Conservation (phyloP, 1,139 yeast species). For the Magnusiomyces tetraspermus region DNA sequence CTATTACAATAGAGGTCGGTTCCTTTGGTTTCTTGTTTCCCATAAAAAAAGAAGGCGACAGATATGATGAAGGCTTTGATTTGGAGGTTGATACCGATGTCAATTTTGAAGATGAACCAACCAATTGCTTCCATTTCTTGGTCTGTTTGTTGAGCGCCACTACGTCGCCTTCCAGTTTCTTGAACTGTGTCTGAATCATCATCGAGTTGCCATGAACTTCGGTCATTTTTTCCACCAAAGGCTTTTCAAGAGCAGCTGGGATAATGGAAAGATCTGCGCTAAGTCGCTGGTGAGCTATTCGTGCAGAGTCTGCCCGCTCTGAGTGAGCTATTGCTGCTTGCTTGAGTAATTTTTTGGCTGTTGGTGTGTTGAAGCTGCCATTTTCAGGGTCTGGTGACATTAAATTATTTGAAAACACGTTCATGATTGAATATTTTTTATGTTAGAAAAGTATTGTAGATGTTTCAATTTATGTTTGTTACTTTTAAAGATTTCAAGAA, state of each 20-base stretch:
- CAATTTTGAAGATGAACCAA: conserved; percentile 5
- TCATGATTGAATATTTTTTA: neutral
- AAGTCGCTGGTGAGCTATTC: conserved; percentile 13
- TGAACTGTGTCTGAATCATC: conserved; percentile 21
- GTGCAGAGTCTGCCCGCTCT: conserved; percentile 23
- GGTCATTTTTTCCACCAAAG: conserved; percentile 22
- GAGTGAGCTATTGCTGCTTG: conserved; percentile 30
- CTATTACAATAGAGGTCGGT: too few relatives aligned
- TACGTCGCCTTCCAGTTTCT: conserved; percentile 18
- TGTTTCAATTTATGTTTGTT: too few relatives aligned
- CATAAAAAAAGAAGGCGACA: neutral
- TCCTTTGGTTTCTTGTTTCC: neutral
- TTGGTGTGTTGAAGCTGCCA: conserved; percentile 18
- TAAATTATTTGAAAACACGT: neutral
- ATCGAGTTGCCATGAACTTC: conserved; percentile 23
- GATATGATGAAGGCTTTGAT: too few relatives aligned
- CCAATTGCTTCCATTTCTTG: conserved; percentile 19
- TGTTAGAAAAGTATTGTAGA: neutral
- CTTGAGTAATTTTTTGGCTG: conserved; percentile 23
- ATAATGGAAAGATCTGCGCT: conserved; percentile 14
- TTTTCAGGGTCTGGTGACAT: conserved; percentile 6
- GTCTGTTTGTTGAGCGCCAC: conserved; percentile 16
- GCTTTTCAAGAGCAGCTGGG: conserved; percentile 22
- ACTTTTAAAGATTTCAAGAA: too few relatives aligned
- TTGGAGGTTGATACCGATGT: neutral